These are phyloP conservation scores for Syzygium oleosum DNA, from an alignment of 345 rosid species.

Conservation along the genomic window DNA sequence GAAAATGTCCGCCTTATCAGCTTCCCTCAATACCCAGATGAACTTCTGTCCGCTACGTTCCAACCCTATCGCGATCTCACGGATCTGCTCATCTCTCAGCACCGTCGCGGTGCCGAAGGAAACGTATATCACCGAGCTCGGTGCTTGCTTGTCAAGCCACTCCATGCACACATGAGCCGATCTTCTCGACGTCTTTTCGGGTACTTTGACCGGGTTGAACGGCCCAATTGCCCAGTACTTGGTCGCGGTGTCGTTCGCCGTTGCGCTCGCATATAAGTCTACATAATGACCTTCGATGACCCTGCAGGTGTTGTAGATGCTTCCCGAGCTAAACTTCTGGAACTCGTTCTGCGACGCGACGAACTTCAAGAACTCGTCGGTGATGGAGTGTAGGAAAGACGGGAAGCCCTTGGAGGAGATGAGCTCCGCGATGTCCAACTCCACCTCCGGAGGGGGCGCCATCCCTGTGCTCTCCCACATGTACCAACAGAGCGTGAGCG, in stretches of 20 bases:
- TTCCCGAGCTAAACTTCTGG: not conserved
- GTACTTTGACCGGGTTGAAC: constrained; percentile 5
- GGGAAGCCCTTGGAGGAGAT: not conserved
- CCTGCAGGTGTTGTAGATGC: not conserved
- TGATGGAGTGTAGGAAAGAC: constrained; percentile 1
- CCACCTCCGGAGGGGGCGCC: not conserved
- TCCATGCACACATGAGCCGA: constrained; percentile 1
- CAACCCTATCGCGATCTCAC: constrained; percentile 9
- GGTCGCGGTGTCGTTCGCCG: not conserved
- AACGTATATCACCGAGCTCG: constrained; percentile 10
- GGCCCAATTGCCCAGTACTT: constrained; percentile 15
- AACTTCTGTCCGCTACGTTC: constrained; percentile 36
- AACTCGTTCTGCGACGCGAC: not conserved
- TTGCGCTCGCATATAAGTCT: not conserved
- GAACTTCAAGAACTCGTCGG: constrained; percentile 22
- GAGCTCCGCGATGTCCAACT: not conserved
- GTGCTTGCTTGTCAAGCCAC: constrained; percentile 14
- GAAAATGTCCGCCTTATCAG: constrained; percentile 47
- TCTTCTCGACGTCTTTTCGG: not conserved
- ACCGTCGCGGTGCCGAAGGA: constrained; percentile 15
- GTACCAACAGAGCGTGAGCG: constrained; percentile 7
- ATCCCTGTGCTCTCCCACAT: not conserved
- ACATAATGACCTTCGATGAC: constrained; percentile 1
- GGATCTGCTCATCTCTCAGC: constrained; percentile 11
- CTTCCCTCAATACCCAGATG: constrained; percentile 57